Evolutionary conservation across 257 asterid genomes (phyloP).

Genomic region (Striga asiatica): DNA sequence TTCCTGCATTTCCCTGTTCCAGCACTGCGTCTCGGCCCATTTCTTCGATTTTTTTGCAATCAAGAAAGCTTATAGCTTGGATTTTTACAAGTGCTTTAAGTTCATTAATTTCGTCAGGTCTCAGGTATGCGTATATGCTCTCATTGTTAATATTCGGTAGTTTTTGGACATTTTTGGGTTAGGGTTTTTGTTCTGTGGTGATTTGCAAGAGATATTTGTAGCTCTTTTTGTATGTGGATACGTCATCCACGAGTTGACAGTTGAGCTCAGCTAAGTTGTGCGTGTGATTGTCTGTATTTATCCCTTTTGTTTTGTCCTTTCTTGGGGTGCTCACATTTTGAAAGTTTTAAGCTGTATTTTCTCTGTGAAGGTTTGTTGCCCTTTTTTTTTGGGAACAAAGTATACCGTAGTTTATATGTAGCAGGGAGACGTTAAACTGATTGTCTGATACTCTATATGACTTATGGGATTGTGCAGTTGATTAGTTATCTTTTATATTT

Average conservation of each 20-base stretch:
- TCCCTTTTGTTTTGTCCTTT: neutral
- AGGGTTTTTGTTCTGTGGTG: neutral
- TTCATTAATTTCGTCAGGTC: slow-evolving; percentile 76
- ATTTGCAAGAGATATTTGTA: neutral
- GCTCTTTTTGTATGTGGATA: neutral
- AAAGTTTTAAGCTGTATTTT: neutral
- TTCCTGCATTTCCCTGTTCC: slow-evolving; percentile 41
- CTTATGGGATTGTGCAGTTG: neutral
- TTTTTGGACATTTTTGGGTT: neutral
- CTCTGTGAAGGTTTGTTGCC: neutral
- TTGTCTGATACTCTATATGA: neutral
- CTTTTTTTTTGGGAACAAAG: neutral
- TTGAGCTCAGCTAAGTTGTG: neutral
- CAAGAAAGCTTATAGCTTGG: slow-evolving; percentile 34
- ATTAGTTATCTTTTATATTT: neutral
- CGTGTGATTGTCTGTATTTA: neutral
- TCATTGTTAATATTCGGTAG: neutral
- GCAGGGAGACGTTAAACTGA: neutral
- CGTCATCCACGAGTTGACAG: neutral
- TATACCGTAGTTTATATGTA: neutral
- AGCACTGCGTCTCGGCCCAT: slow-evolving; percentile 64
- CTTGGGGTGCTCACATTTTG: neutral
- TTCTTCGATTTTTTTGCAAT: slow-evolving; percentile 43
- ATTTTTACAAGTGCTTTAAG: slow-evolving; percentile 73
- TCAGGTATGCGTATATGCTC: slow-evolving; percentile 37